Evolutionary conservation across 2,329 filamentous ascomycete genomes (phyloP), one percentile per base, ranked within the genome.

Genomic region (Chaetomium strumarium): DNA sequence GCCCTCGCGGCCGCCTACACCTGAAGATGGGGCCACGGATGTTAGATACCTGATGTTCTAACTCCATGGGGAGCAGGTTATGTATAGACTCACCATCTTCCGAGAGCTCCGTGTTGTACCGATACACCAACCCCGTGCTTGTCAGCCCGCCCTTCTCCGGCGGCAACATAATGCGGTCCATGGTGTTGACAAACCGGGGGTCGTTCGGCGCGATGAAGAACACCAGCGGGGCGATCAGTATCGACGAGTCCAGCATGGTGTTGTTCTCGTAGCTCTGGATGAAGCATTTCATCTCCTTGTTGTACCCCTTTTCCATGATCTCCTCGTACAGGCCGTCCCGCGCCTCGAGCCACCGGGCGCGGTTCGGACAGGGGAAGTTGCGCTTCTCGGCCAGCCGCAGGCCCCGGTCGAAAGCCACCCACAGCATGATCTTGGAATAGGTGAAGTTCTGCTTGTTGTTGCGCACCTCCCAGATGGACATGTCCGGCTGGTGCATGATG

Each of bases 381-480:
- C 88, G 75, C 68, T 90, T 91, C 16, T 90, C 86, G 4, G 85
- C 76, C 1, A 90, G 77, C 2, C 87, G 84, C 12, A 90, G 70
- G 10, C 84, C 86, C 5, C 86, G 82, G 65, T 91, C 87, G 57
- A 91, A 81, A 16, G 86, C 85, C 3, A 91, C 87, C 87, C 86
- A 91, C 19, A 91, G 76, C 83, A 90, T 88, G 58, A 91, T 77
- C 64, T 90, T 88, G n/a, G 84, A 88, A 68, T 90, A 91, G 13
- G 84, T 81, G 60, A 90, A 91, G 63, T 89, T 81, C 67, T 90
- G 86, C 64, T 86, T 86, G 62, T 83, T 72, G 58, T 86, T 86
- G 39, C 86, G 80, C 6, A 89, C 86, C 66, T 91, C 87, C 87
- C 86, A 90, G 61, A 90, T 91, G 2, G 85, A 89, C 85, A 90